phyloP scores from a whole-genome alignment of 768 basidiomycete genomes.

The Boletales sp. region DNA sequence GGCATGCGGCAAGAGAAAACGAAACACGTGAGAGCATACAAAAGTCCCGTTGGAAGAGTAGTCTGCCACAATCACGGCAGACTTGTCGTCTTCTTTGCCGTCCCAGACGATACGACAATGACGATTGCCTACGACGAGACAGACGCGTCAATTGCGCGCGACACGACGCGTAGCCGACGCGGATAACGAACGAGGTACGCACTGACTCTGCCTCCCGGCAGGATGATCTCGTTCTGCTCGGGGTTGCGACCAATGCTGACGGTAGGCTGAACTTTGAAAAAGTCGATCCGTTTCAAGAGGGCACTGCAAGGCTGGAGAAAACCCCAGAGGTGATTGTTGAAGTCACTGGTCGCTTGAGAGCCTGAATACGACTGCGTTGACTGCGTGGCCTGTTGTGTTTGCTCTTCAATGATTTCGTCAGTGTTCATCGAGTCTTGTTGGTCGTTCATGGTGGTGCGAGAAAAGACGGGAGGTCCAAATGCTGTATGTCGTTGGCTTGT shows the following conservation, averaged over 20 bases:
- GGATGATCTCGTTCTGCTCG: constrained; percentile 45
- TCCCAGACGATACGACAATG: constrained; percentile 39
- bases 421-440: constrained; percentile 21
- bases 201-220: constrained; percentile 77
- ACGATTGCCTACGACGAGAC: constrained; percentile 30
- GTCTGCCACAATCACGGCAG: constrained; percentile 34
- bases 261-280: constrained; percentile 48
- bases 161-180: constrained; percentile 9
- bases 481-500: constrained; percentile 1
- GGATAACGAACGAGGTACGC: constrained; percentile 24
- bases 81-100: constrained; percentile 28
- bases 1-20: constrained; percentile 3
- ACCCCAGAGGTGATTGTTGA: constrained; percentile 56
- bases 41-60: constrained; percentile 45
- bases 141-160: constrained; percentile 24
- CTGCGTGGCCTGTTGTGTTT: constrained; percentile 39
- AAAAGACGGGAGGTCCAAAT: neutral
- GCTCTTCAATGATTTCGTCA: constrained; percentile 29
- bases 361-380: constrained; percentile 30
- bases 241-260: constrained; percentile 55
- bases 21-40: constrained; percentile 25
- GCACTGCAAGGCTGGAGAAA: constrained; percentile 63
- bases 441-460: constrained; percentile 12
- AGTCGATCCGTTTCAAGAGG: constrained; percentile 53
- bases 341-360: constrained; percentile 23